Percentiles rank a stretch among this genome's conserved stretches.
Conservation (phyloP, 345 rosid genomes). For the Trapa bicornis region DNA sequence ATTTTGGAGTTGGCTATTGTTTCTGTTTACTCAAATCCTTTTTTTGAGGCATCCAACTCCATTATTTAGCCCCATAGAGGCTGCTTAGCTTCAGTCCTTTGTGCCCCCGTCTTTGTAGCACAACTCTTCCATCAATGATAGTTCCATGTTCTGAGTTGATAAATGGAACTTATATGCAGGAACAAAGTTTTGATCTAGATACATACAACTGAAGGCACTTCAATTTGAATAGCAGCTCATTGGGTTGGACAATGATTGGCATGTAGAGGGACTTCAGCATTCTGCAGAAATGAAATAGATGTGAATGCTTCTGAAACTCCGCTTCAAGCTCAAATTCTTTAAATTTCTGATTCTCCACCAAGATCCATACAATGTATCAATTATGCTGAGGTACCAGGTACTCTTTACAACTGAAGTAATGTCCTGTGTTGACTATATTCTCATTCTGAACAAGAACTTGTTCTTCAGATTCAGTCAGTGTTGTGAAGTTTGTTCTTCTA, state of each 20-base stretch:
- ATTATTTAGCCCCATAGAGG: no score
- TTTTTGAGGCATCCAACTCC: no score
- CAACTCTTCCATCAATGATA: not conserved
- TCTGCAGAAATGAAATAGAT: not conserved
- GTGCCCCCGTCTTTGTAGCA: not conserved
- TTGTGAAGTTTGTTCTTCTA: no score
- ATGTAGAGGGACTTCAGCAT: not conserved
- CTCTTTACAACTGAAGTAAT: not conserved
- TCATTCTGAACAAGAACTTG: not conserved
- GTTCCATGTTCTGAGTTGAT: conserved; percentile 1
- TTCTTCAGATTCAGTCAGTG: not conserved
- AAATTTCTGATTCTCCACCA: not conserved
- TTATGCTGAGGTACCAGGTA: not conserved
- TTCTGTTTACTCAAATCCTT: no score
- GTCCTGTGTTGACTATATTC: not conserved
- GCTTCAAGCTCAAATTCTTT: not conserved
- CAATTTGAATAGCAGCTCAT: conserved; percentile 7
- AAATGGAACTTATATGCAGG: conserved; percentile 29
- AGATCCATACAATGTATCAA: not conserved
- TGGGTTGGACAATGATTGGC: conserved; percentile 17
- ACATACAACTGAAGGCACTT: conserved; percentile 11
- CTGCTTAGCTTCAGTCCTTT: not conserved
- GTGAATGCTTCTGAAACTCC: conserved; percentile 1
- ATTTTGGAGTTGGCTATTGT: no score
- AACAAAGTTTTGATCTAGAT: conserved; percentile 81